phyloP scores from a whole-genome alignment of 345 rosid species.

The Lepidium aucheri region DNA sequence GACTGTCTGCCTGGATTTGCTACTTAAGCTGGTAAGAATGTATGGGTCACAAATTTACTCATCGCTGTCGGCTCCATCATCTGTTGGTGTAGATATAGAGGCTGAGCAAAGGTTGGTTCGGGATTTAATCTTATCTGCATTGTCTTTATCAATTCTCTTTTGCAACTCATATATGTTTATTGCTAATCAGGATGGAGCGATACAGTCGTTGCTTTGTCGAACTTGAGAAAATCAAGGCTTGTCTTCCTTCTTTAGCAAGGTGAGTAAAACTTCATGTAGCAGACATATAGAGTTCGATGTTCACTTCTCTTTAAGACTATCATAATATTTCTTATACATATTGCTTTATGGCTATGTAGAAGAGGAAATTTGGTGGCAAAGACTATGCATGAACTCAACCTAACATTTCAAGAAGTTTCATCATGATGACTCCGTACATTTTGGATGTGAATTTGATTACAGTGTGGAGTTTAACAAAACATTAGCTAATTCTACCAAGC shows the following conservation, averaged over 20 bases:
- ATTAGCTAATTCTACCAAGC: constrained; percentile 20
- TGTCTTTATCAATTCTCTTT: neutral
- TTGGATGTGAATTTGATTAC: constrained; percentile 1
- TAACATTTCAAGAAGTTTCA: constrained; percentile 70
- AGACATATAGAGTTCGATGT: neutral
- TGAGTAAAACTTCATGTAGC: constrained; percentile 10
- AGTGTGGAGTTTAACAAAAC: neutral
- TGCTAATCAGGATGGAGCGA: constrained; percentile 61
- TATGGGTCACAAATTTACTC: constrained; percentile 78
- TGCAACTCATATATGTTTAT: neutral
- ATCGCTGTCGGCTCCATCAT: constrained; percentile 62
- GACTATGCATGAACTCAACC: constrained; percentile 67
- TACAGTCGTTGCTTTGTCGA: constrained; percentile 80
- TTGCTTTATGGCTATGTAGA: constrained; percentile 33
- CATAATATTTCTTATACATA: neutral
- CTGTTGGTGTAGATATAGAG: constrained; percentile 96
- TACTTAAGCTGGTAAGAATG: constrained; percentile 80
- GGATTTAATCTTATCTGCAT: neutral
- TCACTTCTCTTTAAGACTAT: neutral
- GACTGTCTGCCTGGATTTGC: constrained; percentile 69
- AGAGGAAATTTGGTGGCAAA: constrained; percentile 83
- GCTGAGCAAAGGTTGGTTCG: constrained; percentile 78
- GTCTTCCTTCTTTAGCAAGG: constrained; percentile 58
- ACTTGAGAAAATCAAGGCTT: constrained; percentile 74
- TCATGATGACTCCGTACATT: constrained; percentile 14